Base-by-base conservation (phyloP, 257 asterid genomes). In the Capsicum pubescens region DNA sequence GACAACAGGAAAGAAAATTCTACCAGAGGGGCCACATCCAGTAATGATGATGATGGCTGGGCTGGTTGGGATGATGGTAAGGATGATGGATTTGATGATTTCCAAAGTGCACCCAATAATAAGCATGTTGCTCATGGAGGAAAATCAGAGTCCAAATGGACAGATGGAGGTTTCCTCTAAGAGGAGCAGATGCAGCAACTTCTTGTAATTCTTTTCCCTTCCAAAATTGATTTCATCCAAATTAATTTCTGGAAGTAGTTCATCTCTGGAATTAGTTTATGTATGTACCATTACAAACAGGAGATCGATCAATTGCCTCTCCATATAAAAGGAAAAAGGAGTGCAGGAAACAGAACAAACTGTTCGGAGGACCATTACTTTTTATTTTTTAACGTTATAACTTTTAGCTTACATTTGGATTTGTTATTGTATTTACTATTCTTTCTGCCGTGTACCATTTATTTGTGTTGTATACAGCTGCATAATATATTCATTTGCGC, bases 31-130 rank as follows among this genome's bases (percentile, higher is more conserved):
- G 84, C 87, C 32, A 26, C 87, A 79, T 66, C 92, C 74, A 86
- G 86, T 13, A 88, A 90, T 26, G 94, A 88, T 13, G 98, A 95
- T 88, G 98, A 95, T 88, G 83, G 87, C 87, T 95, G 99, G 99
- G 94, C 97, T 5, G 99, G 98, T 63, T 95, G 99, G 99, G 99
- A 94, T 35, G 99, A 94, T 9, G 87, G 83, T 56, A 93, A 94
- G 81, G 99, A 94, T 63, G 97, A 92, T 50, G 93, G 86, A 66
- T 89, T 66, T 35, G 92, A 90, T 82, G 84, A 86, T 63, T 88
- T 85, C 86, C 94, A 88, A 21, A 88, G 87, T 83, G 90, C 91
- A 81, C 66, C 97, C 32, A 90, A 85, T 86, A 84, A 83, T 58
- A 93, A 94, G 86, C 80, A 82, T 82, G 63, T 83, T 16, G 92